Base-by-base conservation (phyloP, 441 rosid genomes). In the Pelargonium citronellum region DNA sequence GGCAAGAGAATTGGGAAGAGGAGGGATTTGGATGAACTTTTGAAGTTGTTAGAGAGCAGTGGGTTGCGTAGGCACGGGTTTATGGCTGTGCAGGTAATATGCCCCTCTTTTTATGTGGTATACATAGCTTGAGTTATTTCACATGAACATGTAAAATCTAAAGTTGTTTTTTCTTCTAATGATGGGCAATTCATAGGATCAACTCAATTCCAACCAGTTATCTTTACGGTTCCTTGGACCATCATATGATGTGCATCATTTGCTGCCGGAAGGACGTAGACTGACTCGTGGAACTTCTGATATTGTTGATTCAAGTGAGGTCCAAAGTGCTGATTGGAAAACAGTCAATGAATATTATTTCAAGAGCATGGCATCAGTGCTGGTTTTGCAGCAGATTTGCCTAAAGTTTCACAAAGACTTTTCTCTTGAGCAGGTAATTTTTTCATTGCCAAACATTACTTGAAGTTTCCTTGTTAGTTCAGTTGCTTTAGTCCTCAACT, bases 11-110 rank as follows among this genome's bases (percentile, higher is more conserved):
- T 80, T n/a, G 87, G 87, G 66, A 95, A 95, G 87, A 89, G 80
- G 82, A 83, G 92, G 80, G 96, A 83, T 5, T 80, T 91, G 53
- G 73, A 88, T 70, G 95, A 86, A 44, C 95, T 92, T 76, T 83
- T 95, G 69, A 87, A 86, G 83, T 82, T 86, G 82, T 79, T 95
- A 70, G 96, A 90, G 72, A 78, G 67, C 75, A 80, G 84, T 78
- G 99, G 97, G 76, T 75, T 95, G 90, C 87, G 83, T 30, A 86
- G 85, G 76, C 97, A 89, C 84, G 87, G 85, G 84, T 87, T 80
- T 73, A 90, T 83, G 76, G 77, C 79, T 73, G 80, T 85, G 81
- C 85, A 88, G 87, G 97, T 88, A 82, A 67, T 19, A 37, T 63
- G 44, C 37, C 19, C 24, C 62, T 13, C 44, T 34, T 30, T 46